Evolutionary conservation across 495 filamentous ascomycete genomes (phyloP), one percentile per base, ranked within the genome.

Genomic region (Eremomyces bilateralis): DNA sequence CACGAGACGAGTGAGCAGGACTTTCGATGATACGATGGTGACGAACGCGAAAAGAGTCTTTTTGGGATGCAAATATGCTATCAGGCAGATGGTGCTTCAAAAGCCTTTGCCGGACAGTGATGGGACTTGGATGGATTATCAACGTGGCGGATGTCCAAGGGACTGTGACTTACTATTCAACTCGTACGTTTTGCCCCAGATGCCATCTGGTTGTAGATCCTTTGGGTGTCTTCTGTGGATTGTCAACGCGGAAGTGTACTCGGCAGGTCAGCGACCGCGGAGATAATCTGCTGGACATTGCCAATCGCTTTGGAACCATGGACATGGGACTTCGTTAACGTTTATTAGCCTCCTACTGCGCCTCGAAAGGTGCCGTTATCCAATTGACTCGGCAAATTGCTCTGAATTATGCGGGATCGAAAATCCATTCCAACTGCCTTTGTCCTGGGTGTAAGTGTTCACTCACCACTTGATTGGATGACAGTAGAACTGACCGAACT

Each of bases 71-170:
- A 59, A 59, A 32, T 66, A 61, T 35, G 63, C 58, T 0, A 39
- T 56, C n/a, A 39, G 44, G 1, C 65, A 70, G 45, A 65, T 69
- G 57, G 38, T 68, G n/a, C 42, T 46, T n/a, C 68, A 72, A 39
- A 52, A 58, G 6, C 54, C 50, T 0, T 47, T 53, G 38, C 20
- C 49, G 0, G n/a, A n/a, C n/a, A n/a, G n/a, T n/a, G 58, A 46
- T 2, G 57, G 59, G 4, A 56, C 66, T 39, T 24, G 67, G 67
- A 5, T 69, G 64, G 62, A 66, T 72, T 24, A 46, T 71, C 20
- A 72, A 68, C 33, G 59, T 63, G 0, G 55, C 61, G 1, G 60
- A 54, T 4, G 52, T 64, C 2, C 47, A 59, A 40, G 63, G 65
- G 0, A 36, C 63, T 15, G 53, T 65, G 32, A 60, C 41, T 4